Evolutionary conservation across 2,329 filamentous ascomycete species (phyloP).

Genomic region (Aspergillus felis): DNA sequence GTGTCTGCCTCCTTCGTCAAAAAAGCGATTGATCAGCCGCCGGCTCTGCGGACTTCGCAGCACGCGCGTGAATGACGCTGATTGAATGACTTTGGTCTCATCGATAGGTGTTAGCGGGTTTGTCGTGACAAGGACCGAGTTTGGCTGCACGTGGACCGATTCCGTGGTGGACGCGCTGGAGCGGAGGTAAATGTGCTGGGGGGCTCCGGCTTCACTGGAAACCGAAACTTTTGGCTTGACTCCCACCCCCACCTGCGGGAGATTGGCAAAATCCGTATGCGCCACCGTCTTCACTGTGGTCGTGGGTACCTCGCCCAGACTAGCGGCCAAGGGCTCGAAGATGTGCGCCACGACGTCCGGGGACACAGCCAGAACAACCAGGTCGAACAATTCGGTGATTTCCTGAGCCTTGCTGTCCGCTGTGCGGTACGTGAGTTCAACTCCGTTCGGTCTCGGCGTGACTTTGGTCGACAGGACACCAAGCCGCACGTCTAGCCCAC

Average conservation of each 20-base stretch:
- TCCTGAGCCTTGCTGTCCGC: conserved; percentile 6
- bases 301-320: conserved; percentile 39
- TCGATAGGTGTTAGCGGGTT: conserved; percentile 44
- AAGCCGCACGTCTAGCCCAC: conserved; percentile 10
- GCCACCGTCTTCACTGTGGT: conserved; percentile 48
- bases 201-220: neutral
- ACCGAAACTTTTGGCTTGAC: neutral
- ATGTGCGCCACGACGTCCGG: conserved; percentile 51
- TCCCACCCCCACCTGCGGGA: conserved; percentile 11
- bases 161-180: conserved; percentile 42
- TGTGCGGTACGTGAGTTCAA: conserved; percentile 6
- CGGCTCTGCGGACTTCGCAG: conserved; percentile 50
- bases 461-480: conserved; percentile 9
- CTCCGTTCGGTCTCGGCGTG: neutral
- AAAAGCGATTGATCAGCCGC: conserved; percentile 46
- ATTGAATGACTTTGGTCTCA: conserved; percentile 40
- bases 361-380: conserved; percentile 53
- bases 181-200: conserved; percentile 35
- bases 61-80: conserved; percentile 51
- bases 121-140: conserved; percentile 52
- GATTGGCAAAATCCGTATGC: conserved; percentile 30
- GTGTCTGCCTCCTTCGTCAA: conserved; percentile 21
- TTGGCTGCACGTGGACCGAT: conserved; percentile 50
- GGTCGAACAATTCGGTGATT: conserved; percentile 6
- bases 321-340: conserved; percentile 39